Conservation (phyloP, 2,329 filamentous ascomycete species). For the Karstenula rhodostoma region DNA sequence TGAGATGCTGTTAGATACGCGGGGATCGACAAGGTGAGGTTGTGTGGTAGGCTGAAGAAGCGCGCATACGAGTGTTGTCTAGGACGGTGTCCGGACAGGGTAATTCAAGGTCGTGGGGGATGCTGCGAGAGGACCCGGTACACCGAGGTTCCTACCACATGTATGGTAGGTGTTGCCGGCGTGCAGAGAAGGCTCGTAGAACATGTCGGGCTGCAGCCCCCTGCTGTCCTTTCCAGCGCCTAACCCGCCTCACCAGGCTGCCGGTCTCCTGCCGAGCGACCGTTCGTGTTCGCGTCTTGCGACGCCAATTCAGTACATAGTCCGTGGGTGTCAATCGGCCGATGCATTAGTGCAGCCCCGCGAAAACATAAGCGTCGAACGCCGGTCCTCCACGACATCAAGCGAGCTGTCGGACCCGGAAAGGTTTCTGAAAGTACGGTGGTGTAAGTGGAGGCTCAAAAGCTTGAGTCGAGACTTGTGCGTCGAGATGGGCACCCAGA, state of each 20-base stretch:
- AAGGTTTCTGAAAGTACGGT: not conserved
- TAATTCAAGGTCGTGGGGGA: not conserved
- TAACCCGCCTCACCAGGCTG: not conserved
- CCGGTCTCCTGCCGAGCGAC: not conserved
- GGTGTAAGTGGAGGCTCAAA: conserved; percentile 9
- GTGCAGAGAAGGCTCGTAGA: conserved; percentile 11
- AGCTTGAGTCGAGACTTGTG: conserved; percentile 11
- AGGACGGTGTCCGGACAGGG: not conserved
- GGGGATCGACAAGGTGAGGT: not conserved
- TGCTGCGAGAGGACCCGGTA: not conserved
- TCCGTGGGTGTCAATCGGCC: not conserved
- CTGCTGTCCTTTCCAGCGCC: not conserved
- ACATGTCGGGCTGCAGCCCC: not conserved
- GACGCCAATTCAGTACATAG: not conserved
- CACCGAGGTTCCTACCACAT: too few relatives aligned
- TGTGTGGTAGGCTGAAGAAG: not conserved
- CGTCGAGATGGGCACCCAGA: conserved; percentile 2
- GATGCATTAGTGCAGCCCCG: not conserved
- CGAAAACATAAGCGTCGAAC: not conserved
- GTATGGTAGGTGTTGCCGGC: not conserved
- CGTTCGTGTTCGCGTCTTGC: not conserved
- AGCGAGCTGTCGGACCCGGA: not conserved
- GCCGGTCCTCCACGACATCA: not conserved
- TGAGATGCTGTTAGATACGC: conserved; percentile 1
- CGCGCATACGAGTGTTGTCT: not conserved